Base-by-base conservation (phyloP, 2,329 filamentous ascomycete genomes). In the Fusarium penzigii region DNA sequence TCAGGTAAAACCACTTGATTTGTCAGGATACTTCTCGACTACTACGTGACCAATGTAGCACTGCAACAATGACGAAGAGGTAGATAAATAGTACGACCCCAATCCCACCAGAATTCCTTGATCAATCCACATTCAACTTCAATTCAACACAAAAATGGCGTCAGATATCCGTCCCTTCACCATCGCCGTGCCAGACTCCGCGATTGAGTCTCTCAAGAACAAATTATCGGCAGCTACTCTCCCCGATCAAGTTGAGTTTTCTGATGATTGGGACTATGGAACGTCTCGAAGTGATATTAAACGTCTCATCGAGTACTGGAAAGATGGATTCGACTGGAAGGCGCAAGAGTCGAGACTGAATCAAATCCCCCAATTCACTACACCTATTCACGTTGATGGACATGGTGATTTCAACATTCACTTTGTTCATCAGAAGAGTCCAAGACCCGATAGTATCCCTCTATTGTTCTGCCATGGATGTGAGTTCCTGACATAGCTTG, bases 401-500 rank as follows among this genome's bases (percentile, higher is more conserved):
- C 88, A 86, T 55, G 83, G 75, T 0, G 73, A 77, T 1, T 65
- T 88, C 32, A 74, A 83, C 20, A 75, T 90, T 2, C 87, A 90
- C 66, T 87, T 86, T 60, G 65, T 89, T 6, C 82, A 88, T 63
- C 75, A 86, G 58, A 74, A 68, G 47, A 84, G 79, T 59, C 64
- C 69, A 2, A 73, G 70, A 2, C 59, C 75, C 2, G 73, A 75
- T 17, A 83, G 84, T 2, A 81, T 90, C 40, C 86, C 87, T 0
- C 64, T 90, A 29, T 66, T 90, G 1, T 89, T 90, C 65, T 75
- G 78, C n/a, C 86, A 89, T 64, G 85, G 86, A 13, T 89, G 81
- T 75, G 53, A 61, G 69, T 64, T 3, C 4, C 13, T 3, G 8
- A 3, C 12, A 12, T 2, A 1, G 7, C 20, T 5, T 4, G 20